These are phyloP conservation scores for Vitis rotundifolia DNA, from an alignment of 164 flowering plant genomes.

Conservation along the genomic window DNA sequence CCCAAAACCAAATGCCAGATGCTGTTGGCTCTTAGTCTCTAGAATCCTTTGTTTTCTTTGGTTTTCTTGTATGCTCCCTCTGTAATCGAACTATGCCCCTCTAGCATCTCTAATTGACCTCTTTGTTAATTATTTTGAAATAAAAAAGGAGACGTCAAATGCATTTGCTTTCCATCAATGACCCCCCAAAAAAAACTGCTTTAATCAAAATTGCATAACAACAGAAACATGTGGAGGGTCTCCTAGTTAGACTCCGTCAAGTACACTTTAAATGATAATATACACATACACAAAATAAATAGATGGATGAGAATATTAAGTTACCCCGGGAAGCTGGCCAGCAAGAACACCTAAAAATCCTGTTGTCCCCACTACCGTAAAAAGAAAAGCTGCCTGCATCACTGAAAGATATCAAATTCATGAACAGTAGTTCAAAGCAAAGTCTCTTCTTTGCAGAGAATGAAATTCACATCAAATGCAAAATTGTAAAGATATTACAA, in stretches of 20 bases:
- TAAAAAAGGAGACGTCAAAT: no score
- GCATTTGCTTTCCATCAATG: no score
- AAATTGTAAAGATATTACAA: neutral
- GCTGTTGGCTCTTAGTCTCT: no score
- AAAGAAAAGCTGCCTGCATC: constrained; percentile 97
- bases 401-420: constrained; percentile 54
- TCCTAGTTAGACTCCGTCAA: no score
- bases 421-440: constrained; percentile 12
- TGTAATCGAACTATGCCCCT: no score
- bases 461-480: neutral
- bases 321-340: constrained; percentile 99
- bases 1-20: no score
- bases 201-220: neutral
- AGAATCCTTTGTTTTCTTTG: no score
- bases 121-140: no score
- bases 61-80: no score
- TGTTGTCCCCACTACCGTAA: constrained; percentile 92
- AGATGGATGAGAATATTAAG: neutral
- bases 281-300: neutral
- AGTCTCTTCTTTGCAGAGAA: neutral
- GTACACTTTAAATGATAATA: neutral
- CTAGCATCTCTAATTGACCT: no score
- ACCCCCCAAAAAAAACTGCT: neutral
- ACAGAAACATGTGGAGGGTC: neutral
- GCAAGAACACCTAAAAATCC: constrained; percentile 81